Evolutionary conservation across 345 rosid species (phyloP).

Genomic region (Moricandia arvensis): DNA sequence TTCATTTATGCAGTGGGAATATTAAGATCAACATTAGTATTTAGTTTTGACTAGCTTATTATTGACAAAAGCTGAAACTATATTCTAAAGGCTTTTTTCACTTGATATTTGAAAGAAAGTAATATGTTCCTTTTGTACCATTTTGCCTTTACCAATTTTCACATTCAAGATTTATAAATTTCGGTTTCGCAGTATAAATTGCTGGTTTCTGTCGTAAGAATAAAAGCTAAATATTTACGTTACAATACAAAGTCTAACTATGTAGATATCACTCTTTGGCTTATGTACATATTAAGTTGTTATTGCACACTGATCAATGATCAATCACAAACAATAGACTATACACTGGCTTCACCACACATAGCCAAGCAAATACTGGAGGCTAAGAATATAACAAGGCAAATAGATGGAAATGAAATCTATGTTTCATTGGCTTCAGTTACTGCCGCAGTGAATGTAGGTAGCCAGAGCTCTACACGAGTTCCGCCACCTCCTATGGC

Average conservation of each 20-base stretch:
- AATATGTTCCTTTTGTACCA: not conserved
- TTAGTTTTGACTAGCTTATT: not conserved
- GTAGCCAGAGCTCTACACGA: conserved; percentile 84
- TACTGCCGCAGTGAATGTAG: conserved; percentile 45
- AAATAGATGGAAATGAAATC: not conserved
- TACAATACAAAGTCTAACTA: conserved; percentile 14
- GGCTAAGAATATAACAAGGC: not conserved
- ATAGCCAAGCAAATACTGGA: conserved; percentile 10
- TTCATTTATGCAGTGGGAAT: too few relatives aligned
- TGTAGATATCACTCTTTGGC: conserved; percentile 5
- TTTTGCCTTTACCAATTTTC: not conserved
- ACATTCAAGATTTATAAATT: not conserved
- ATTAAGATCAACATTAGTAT: not conserved
- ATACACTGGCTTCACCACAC: conserved; percentile 25
- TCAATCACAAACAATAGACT: conserved; percentile 20
- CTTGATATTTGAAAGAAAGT: not conserved
- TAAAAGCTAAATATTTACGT: conserved; percentile 15
- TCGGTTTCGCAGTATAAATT: not conserved
- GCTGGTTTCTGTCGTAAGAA: not conserved
- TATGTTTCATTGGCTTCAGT: conserved; percentile 38
- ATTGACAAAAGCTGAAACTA: not conserved
- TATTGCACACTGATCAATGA: conserved; percentile 6
- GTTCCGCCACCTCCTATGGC: conserved; percentile 83
- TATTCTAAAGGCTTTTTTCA: not conserved
- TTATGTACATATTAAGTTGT: conserved; percentile 33